Evolutionary conservation across 495 filamentous ascomycete species (phyloP), one percentile per base, ranked within the genome.

Genomic region (Penicillium cosmopolitanum): DNA sequence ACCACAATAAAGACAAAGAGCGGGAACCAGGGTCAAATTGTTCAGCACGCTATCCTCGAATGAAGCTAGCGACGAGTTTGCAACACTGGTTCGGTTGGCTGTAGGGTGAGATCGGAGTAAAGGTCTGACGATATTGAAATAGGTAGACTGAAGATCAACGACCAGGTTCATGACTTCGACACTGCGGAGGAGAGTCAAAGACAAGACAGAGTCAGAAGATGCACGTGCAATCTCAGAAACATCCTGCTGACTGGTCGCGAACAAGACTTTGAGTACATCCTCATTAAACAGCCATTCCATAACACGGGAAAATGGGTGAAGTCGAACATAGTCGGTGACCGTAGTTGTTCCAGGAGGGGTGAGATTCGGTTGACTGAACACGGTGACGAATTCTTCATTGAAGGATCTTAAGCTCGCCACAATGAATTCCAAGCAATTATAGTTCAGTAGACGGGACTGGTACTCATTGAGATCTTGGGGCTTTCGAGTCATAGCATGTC

Each of bases 211-310:
- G 51, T 90, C 87, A 8, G 85, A 78, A 8, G 84, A 72, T 11
- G 90, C 82, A 50, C 80, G 83, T 50, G 85, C 79, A 44, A 98
- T 79, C 51, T 88, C 85, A 10, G 76, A 72, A 18, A 88, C 69
- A 65, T 95, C 83, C 67, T 93, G 85, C 54, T 91, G 85, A 38
- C 92, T 85, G 12, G 87, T 85, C 51, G 85, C 80, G 67, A 97
- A 92, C 13, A 99, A 72, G 19, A 86, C 85, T 60, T 82, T 82
- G 55, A 96, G 82, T 23, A 96, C 91, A 61, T 90, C 91, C 62
- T 95, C 91, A 64, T 96, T 96, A 69, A 96, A 97, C 71, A 98
- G 82, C 91, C 96, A 98, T 70, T 98, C 96, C 86, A 96, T 95
- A 21, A 93, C 90, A 38, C 95, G 85, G 18, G 89, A 86, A 64